Conservation (phyloP, 495 filamentous ascomycete genomes). For the Polyplosphaeria fusca region DNA sequence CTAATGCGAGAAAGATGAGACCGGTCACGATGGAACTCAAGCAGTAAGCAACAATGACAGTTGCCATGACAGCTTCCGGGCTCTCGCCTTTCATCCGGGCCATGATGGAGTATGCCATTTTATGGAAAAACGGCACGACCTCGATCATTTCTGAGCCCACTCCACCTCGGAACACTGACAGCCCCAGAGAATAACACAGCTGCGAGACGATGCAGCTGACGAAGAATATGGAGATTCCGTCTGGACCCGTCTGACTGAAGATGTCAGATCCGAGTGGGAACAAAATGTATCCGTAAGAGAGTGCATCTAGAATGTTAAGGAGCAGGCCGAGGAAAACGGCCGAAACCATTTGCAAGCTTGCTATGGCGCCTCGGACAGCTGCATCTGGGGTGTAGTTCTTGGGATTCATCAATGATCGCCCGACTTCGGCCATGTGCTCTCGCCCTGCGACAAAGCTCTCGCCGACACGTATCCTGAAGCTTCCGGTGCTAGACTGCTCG, state of each 20-base stretch:
- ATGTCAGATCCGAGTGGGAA: conserved; percentile 85
- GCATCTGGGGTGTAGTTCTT: conserved; percentile 68
- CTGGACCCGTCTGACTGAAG: conserved; percentile 78
- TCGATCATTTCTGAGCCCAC: conserved; percentile 99
- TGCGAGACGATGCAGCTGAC: conserved; percentile 95
- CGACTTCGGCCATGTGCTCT: conserved; percentile 6
- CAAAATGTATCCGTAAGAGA: conserved; percentile 90
- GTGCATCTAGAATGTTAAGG: conserved; percentile 86
- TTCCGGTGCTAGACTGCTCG: not conserved
- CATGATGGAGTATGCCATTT: conserved; percentile 91
- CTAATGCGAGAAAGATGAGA: conserved; percentile 85
- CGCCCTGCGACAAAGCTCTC: conserved; percentile 9
- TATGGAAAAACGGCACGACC: conserved; percentile 95
- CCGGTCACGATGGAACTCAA: conserved; percentile 90
- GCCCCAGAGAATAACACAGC: conserved; percentile 79
- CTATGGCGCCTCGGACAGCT: conserved; percentile 61
- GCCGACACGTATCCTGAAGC: conserved; percentile 2
- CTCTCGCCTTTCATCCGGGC: conserved; percentile 72
- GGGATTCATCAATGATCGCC: conserved; percentile 47
- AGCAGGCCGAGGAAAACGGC: conserved; percentile 84
- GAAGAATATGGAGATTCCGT: conserved; percentile 98
- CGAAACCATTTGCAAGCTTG: conserved; percentile 66
- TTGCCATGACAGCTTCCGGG: conserved; percentile 80
- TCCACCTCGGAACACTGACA: conserved; percentile 85
- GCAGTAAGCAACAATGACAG: conserved; percentile 85